Percentiles rank a stretch among this genome's conserved stretches.
phyloP scores from a whole-genome alignment of 352 stramenopile species.

The Pythium sukuiense region DNA sequence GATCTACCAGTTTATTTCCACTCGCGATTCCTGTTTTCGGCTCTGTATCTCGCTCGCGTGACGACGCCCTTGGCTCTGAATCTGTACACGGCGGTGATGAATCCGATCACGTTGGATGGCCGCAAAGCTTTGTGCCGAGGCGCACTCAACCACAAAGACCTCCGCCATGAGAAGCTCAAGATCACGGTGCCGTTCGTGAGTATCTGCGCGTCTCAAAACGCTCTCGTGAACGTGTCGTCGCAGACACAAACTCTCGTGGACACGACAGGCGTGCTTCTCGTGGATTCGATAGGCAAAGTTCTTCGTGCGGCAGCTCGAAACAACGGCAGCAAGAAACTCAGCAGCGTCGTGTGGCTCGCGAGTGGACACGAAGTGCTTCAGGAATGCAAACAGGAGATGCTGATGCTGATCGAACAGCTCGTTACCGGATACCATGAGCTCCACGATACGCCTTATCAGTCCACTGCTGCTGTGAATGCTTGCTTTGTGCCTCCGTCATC shows the following conservation, averaged over 20 bases:
- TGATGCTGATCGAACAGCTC: constrained; percentile 91
- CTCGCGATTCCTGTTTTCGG: constrained; percentile 92
- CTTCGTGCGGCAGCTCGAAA: constrained; percentile 31
- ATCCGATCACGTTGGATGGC: constrained; percentile 92
- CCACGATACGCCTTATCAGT: constrained; percentile 59
- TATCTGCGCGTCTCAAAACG: constrained; percentile 88
- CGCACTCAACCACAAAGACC: constrained; percentile 82
- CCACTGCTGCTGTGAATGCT: neutral
- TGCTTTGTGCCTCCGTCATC: neutral
- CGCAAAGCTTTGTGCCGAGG: constrained; percentile 89
- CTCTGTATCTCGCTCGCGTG: constrained; percentile 89
- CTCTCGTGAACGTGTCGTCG: constrained; percentile 74
- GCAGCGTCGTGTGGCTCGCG: constrained; percentile 82
- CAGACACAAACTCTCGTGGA: constrained; percentile 82
- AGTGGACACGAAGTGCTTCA: constrained; percentile 94
- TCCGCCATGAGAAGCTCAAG: constrained; percentile 46
- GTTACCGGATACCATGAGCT: constrained; percentile 93
- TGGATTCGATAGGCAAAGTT: constrained; percentile 82
- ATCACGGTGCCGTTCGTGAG: constrained; percentile 84
- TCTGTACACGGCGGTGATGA: constrained; percentile 94
- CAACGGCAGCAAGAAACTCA: constrained; percentile 24
- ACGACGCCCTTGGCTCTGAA: constrained; percentile 94
- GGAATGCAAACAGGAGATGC: constrained; percentile 87
- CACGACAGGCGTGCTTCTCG: constrained; percentile 47
- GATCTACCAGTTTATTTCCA: constrained; percentile 97